A percentile compares a stretch with the other conserved stretches of the same genome.
Evolutionary conservation across 768 basidiomycete species (phyloP).

Genomic region (Pulveroboletus sp.): DNA sequence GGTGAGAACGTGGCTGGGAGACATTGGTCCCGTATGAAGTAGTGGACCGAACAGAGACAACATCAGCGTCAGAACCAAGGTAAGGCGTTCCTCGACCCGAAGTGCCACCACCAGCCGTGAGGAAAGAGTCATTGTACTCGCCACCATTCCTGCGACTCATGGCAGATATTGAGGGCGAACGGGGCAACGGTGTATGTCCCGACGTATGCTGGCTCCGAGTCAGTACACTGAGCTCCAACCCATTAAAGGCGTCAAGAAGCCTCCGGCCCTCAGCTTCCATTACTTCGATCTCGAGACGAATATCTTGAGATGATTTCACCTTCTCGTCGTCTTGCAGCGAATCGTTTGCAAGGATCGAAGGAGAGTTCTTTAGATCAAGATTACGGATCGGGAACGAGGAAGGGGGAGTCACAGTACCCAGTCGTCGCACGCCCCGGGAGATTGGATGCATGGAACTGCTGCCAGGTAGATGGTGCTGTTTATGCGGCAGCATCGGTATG

Average conservation of each 20-base stretch:
- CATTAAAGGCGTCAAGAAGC: constrained; percentile 77
- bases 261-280: constrained; percentile 72
- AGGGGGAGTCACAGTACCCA: constrained; percentile 47
- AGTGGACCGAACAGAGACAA: constrained; percentile 50
- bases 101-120: constrained; percentile 20
- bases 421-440: constrained; percentile 43
- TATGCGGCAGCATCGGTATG: constrained; percentile 44
- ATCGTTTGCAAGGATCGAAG: constrained; percentile 28
- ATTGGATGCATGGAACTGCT: constrained; percentile 39
- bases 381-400: constrained; percentile 45
- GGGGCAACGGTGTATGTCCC: constrained; percentile 23
- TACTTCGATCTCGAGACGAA: constrained; percentile 61
- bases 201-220: constrained; percentile 35
- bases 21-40: constrained; percentile 49
- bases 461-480: constrained; percentile 17
- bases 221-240: constrained; percentile 69
- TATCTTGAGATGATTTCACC: constrained; percentile 57
- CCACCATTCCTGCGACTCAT: constrained; percentile 25
- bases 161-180: constrained; percentile 28
- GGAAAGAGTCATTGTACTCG: constrained; percentile 26
- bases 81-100: constrained; percentile 31
- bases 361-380: constrained; percentile 38
- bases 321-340: constrained; percentile 53
- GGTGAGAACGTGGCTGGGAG: constrained; percentile 46
- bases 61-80: constrained; percentile 43